Evolutionary conservation across 2,329 filamentous ascomycete genomes (phyloP), one percentile per base, ranked within the genome.

Genomic region (Aspergillus tanneri): DNA sequence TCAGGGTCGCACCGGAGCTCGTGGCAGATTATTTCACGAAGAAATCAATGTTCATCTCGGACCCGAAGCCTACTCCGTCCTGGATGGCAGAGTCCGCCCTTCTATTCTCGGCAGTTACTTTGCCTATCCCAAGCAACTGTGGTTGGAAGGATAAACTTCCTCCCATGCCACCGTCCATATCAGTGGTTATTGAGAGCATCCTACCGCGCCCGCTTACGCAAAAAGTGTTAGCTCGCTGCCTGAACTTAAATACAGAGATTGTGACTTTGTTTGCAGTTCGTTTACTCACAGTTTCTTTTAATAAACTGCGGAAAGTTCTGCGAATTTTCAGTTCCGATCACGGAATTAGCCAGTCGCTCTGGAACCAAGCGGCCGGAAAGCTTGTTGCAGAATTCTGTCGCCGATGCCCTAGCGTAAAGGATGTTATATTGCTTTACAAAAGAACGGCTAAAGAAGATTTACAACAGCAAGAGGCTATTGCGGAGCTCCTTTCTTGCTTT

Each of bases 81-180:
- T 99, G 93, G 93, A 88, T 97, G 57, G 91, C 92, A 34, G 96
- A 95, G 65, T 90, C 90, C 0, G 84, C 90, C 0, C 89, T 97
- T 53, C 72, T 99, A 4, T 95, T 95, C 68, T 87, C 87, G 52
- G 83, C 85, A 1, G 83, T 96, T 37, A 81, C 86, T 48, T 74
- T 95, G 27, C 83, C 85, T 1, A 75, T 96, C 2, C 91, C 91
- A 2, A 65, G 74, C 21, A 81, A 80, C 51, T 89, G 92, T 62
- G 90, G 90, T 10, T 82, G 84, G 57, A 76, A 76, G 32, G 77
- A 80, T 10, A 77, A 76, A 34, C 86, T 83, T 54, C 82, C 84
- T 19, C 70, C 75, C 14, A 73, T 85, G 11, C 91, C 93, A 23
- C 92, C 93, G 7, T 89, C 90, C 1, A 82, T 85, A 2, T 84